Percentiles rank a stretch among this genome's conserved stretches.
These are phyloP conservation scores for Stemphylium lycopersici DNA, from an alignment of 2,329 filamentous ascomycete species.

Conservation along the genomic window DNA sequence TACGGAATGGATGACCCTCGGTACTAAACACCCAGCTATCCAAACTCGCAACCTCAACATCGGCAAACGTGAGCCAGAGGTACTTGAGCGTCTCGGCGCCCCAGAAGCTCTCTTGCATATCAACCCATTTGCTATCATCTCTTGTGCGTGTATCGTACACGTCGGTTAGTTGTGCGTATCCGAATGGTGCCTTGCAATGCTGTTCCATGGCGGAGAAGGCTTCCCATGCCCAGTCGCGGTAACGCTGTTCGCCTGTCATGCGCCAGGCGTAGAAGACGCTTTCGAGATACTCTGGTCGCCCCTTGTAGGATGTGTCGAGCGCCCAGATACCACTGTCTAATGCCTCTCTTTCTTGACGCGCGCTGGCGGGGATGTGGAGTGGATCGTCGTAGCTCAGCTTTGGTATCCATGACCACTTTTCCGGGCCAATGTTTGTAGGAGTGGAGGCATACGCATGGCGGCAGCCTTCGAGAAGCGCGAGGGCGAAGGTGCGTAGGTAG, in stretches of 20 bases:
- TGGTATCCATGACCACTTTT: constrained; percentile 49
- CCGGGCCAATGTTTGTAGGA: constrained; percentile 48
- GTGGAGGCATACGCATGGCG: constrained; percentile 47
- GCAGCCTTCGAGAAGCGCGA: constrained; percentile 51
- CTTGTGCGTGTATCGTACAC: constrained; percentile 34
- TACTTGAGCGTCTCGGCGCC: constrained; percentile 52
- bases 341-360: constrained; percentile 39
- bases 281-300: constrained; percentile 50
- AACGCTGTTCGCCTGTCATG: constrained; percentile 49
- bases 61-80: constrained; percentile 48
- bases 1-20: constrained; percentile 50
- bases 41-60: constrained; percentile 45
- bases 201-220: constrained; percentile 46
- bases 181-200: constrained; percentile 48
- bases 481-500: constrained; percentile 44
- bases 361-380: constrained; percentile 34
- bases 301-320: constrained; percentile 40
- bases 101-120: constrained; percentile 50
- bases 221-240: constrained; percentile 52
- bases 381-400: constrained; percentile 44
- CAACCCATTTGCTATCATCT: constrained; percentile 39
- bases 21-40: constrained; percentile 55
- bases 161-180: constrained; percentile 48
- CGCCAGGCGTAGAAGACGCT: constrained; percentile 51
- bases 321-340: constrained; percentile 43